These are phyloP conservation scores for Taphrina communis DNA, from an alignment of 1,139 yeast genomes.

Conservation along the genomic window DNA sequence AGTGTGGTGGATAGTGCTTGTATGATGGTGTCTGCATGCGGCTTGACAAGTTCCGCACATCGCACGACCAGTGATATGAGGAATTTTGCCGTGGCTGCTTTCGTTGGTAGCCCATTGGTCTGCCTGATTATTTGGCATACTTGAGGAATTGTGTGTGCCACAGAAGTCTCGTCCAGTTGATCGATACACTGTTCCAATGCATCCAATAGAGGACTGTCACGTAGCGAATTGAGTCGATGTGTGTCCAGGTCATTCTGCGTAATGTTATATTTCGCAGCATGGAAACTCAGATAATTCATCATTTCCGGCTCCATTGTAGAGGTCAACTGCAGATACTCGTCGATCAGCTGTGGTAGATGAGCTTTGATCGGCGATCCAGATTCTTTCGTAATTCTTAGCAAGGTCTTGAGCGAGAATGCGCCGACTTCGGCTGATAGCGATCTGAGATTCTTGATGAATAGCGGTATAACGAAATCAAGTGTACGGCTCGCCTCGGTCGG, in stretches of 20 bases:
- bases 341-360: constrained; percentile 71
- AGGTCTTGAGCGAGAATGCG: constrained; percentile 73
- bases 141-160: constrained; percentile 61
- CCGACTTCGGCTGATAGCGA: constrained; percentile 88
- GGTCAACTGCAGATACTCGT: constrained; percentile 72
- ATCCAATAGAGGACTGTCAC: constrained; percentile 87
- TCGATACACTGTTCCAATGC: constrained; percentile 76
- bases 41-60: constrained; percentile 61
- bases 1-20: constrained; percentile 65
- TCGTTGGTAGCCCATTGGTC: constrained; percentile 89
- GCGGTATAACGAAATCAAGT: constrained; percentile 72
- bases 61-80: constrained; percentile 68
- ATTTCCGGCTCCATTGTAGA: constrained; percentile 92
- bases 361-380: constrained; percentile 67
- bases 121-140: constrained; percentile 56
- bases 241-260: constrained; percentile 61
- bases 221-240: constrained; percentile 72
- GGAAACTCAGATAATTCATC: constrained; percentile 79
- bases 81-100: constrained; percentile 83
- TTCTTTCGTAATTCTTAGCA: constrained; percentile 70
- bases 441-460: constrained; percentile 73
- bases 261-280: constrained; percentile 85
- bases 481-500: constrained; percentile 49
- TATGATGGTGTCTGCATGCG: constrained; percentile 69
- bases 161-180: constrained; percentile 59